These are phyloP conservation scores for Podospora comata DNA, from an alignment of 495 filamentous ascomycete genomes.

Conservation along the genomic window DNA sequence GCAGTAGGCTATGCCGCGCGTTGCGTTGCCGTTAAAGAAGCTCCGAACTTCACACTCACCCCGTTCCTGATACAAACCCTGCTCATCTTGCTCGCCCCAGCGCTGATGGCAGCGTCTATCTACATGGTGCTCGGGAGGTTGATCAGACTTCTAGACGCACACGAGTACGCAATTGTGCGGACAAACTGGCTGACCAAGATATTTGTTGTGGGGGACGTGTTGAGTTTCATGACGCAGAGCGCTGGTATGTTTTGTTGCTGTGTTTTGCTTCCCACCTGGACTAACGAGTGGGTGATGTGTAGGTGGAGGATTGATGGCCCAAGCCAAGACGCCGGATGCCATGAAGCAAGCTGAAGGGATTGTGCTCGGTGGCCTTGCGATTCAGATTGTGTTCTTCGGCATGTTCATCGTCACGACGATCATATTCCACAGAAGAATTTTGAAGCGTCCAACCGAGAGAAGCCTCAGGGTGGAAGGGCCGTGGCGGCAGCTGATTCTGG, in stretches of 20 bases:
- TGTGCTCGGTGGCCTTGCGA: constrained; percentile 45
- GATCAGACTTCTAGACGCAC: constrained; percentile 38
- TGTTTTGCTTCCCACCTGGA: background rate
- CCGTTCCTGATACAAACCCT: constrained; percentile 40
- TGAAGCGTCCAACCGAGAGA: constrained; percentile 7
- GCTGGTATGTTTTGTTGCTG: constrained; percentile 21
- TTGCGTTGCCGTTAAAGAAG: constrained; percentile 34
- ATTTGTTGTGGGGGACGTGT: constrained; percentile 43
- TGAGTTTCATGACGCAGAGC: constrained; percentile 41
- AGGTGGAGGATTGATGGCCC: constrained; percentile 37
- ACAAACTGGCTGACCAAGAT: constrained; percentile 49
- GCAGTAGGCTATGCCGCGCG: constrained; percentile 58
- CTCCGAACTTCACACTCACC: constrained; percentile 31
- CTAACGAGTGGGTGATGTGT: background rate
- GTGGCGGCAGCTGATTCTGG: constrained; percentile 50
- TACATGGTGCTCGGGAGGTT: constrained; percentile 57
- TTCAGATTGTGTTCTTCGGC: constrained; percentile 54
- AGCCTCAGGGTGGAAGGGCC: constrained; percentile 7
- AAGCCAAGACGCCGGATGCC: constrained; percentile 23
- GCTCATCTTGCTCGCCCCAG: constrained; percentile 42
- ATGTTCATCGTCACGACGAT: constrained; percentile 49
- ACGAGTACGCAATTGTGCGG: constrained; percentile 39
- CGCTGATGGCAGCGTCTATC: constrained; percentile 49
- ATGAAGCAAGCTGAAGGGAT: constrained; percentile 42
- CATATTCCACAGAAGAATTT: constrained; percentile 37